phyloP scores from a whole-genome alignment of 345 rosid genomes.

The Eucalyptus virginea region DNA sequence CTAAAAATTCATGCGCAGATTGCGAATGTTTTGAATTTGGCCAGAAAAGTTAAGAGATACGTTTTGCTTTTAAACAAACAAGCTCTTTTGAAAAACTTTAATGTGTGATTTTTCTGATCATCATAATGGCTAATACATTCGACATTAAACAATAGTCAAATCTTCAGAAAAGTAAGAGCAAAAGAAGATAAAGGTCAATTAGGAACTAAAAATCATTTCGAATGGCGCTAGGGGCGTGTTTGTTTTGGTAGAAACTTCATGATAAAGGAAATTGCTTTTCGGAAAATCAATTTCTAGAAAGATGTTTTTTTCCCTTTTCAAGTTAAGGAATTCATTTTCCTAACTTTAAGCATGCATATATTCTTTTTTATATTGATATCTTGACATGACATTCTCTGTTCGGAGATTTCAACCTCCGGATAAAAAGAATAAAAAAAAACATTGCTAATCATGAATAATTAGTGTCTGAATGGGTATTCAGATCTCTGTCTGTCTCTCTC shows the following conservation, averaged over 20 bases:
- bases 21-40: background rate
- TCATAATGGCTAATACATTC: background rate
- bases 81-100: background rate
- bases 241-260: background rate
- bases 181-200: background rate
- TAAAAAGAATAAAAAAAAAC: too few species aligned
- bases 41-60: background rate
- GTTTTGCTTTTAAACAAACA: background rate
- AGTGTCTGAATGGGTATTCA: background rate
- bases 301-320: too few species aligned
- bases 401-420: background rate
- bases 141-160: background rate
- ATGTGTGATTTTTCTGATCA: background rate
- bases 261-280: too few species aligned
- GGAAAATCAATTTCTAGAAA: too few species aligned
- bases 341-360: too few species aligned
- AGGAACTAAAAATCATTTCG: background rate
- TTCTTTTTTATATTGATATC: background rate
- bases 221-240: too few species aligned
- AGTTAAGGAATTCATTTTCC: too few species aligned
- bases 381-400: background rate
- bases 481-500: background rate
- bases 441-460: background rate
- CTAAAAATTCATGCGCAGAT: background rate
- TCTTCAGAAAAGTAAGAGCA: background rate